A percentile compares a stretch with the other conserved stretches of the same genome.
phyloP scores from a whole-genome alignment of 768 basidiomycete species.

The Pleurotus cornucopiae region DNA sequence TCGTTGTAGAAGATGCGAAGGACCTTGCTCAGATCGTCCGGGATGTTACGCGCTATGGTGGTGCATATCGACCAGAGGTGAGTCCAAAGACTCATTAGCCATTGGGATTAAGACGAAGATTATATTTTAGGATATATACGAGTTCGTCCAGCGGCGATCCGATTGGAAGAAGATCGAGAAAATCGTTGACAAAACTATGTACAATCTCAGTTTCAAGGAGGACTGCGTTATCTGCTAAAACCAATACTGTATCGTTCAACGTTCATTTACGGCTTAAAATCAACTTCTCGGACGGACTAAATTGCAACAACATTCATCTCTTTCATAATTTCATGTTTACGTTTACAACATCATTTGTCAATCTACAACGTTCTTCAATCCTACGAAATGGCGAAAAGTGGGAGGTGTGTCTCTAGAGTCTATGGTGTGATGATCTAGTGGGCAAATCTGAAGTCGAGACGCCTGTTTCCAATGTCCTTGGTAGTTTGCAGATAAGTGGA shows the following conservation, averaged over 20 bases:
- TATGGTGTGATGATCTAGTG: slow-evolving; percentile 27
- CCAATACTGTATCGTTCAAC: not conserved
- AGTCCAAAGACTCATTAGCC: slow-evolving; percentile 9
- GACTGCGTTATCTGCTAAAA: slow-evolving; percentile 64
- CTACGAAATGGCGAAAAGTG: no score
- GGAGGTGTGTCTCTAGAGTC: no score
- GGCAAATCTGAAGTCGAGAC: slow-evolving; percentile 63
- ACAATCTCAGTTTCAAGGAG: slow-evolving; percentile 89
- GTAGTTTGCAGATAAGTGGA: slow-evolving; percentile 53
- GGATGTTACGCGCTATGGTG: slow-evolving; percentile 94
- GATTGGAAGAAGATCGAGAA: slow-evolving; percentile 99
- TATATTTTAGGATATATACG: slow-evolving; percentile 69
- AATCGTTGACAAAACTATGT: slow-evolving; percentile 93
- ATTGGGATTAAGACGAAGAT: not conserved
- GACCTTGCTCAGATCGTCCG: slow-evolving; percentile 94
- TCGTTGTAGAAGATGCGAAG: slow-evolving; percentile 92
- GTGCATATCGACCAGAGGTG: slow-evolving; percentile 91
- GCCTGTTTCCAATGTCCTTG: slow-evolving; percentile 53
- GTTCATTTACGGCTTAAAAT: not conserved
- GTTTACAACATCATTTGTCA: no score
- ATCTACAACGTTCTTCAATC: no score
- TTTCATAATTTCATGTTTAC: no score
- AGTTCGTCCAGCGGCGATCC: slow-evolving; percentile 89
- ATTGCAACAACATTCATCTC: not conserved
- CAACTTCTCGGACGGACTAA: not conserved